Base-by-base conservation (phyloP, 805 yeast genomes). In the Barnettozyma wickerhamii region DNA sequence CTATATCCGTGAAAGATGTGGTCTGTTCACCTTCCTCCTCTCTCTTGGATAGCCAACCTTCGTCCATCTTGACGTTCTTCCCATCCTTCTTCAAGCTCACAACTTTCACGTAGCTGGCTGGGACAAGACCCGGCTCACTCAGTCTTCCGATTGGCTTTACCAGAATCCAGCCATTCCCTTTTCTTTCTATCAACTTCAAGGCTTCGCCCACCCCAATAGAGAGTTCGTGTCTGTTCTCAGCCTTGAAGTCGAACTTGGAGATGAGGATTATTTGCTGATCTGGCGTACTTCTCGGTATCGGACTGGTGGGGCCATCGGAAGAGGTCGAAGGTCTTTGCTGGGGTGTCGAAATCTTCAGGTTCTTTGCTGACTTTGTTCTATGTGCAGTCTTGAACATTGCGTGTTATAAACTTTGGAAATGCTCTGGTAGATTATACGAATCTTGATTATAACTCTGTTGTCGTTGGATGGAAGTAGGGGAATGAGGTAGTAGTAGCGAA, bases 71-170 rank as follows among this genome's bases (percentile, higher is more conserved):
- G 2, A 33, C n/a, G 29, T 33, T 33, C 10, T 20, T 5, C 3
- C 30, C 38, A 15, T 42, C 44, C n/a, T 72, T 73, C 42, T 64
- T 60, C 23, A 56, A 45, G 19, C 65, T 62, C n/a, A 72, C 74
- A 19, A 71, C 70, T 37, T 65, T 71, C 18, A 68, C 73, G 49
- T 71, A 72, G 27, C 67, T 61, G 3, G 75, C 71, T 1, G 82
- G 82, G 2, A 77, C 67, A 41, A 77, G 58, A 1, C 82, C 82
- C 1, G 74, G 70, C 4, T 53, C 56, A 5, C 63, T 56, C 23
- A 74, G 42, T 43, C 68, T 63, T 31, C 73, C 75, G 26, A 77
- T 66, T n/a, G 75, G 71, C 53, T 76, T 75, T 7, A 75, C 83
- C 32, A 75, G 54, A 3, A 77, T 55, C 79, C 81, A 75, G 2